A percentile compares a stretch with the other conserved stretches of the same genome.
Conservation (phyloP, 129 eudicot species). For the Helichrysum umbraculigerum region DNA sequence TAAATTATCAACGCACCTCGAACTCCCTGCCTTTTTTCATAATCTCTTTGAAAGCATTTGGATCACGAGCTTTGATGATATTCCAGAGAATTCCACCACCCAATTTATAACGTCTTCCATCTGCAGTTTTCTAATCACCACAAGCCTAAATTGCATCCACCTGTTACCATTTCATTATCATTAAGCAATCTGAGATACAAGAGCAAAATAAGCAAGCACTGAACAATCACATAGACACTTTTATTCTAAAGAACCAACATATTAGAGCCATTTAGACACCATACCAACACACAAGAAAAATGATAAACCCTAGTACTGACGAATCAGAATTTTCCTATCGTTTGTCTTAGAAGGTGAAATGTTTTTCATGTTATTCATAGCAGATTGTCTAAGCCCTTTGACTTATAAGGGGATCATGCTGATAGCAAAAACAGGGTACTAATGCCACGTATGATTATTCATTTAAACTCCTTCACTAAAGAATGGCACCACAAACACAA, state of each 20-base stretch:
- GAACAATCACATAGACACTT: background rate
- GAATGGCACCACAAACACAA: too few relatives aligned
- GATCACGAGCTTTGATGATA: constrained; percentile 73
- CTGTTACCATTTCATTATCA: constrained; percentile 41
- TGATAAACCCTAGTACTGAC: background rate
- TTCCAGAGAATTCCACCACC: constrained; percentile 94
- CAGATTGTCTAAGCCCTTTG: background rate
- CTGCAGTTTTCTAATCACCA: constrained; percentile 92
- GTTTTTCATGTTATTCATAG: background rate
- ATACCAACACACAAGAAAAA: constrained; percentile 4
- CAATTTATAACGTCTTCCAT: constrained; percentile 57
- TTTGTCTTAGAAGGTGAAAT: background rate
- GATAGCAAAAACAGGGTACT: background rate
- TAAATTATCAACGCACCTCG: constrained; percentile 58
- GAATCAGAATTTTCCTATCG: background rate
- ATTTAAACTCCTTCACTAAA: background rate
- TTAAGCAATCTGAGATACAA: constrained; percentile 8
- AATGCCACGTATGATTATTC: background rate
- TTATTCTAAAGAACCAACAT: constrained; percentile 13
- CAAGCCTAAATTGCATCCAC: constrained; percentile 95
- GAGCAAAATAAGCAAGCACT: background rate
- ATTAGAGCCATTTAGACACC: constrained; percentile 6
- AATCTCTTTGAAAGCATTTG: constrained; percentile 88
- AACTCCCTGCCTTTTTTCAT: constrained; percentile 93
- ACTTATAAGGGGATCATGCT: constrained; percentile 2